phyloP scores from a whole-genome alignment of 1,139 yeast genomes.

The Blastobotrys ciferrii region DNA sequence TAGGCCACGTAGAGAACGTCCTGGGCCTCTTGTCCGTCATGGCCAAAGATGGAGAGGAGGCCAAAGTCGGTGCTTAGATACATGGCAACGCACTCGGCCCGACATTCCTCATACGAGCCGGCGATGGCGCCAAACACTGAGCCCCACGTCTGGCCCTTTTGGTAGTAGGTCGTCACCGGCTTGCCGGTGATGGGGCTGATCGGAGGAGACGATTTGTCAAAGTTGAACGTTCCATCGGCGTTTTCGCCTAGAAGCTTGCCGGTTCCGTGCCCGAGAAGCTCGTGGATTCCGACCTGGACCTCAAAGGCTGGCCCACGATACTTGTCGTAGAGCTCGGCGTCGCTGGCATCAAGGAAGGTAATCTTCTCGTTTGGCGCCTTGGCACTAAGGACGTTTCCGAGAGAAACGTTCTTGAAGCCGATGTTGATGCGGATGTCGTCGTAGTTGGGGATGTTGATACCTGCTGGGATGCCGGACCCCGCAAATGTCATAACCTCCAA shows the following conservation, averaged over 20 bases:
- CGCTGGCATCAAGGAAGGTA: slow-evolving; percentile 57
- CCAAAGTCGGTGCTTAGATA: slow-evolving; percentile 67
- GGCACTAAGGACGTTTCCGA: slow-evolving; percentile 81
- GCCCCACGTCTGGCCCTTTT: slow-evolving; percentile 86
- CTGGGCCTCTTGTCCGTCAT: slow-evolving; percentile 55
- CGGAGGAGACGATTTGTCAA: slow-evolving; percentile 61
- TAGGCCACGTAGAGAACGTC: slow-evolving; percentile 66
- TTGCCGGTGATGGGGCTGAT: slow-evolving; percentile 50
- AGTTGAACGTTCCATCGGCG: slow-evolving; percentile 64
- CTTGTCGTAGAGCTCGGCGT: slow-evolving; percentile 59
- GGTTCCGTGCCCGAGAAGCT: slow-evolving; percentile 87
- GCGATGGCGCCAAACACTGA: slow-evolving; percentile 77
- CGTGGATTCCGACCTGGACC: slow-evolving; percentile 91
- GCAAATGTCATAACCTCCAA: slow-evolving; percentile 87
- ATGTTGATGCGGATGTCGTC: slow-evolving; percentile 79
- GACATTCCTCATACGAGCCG: slow-evolving; percentile 87
- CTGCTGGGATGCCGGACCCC: slow-evolving; percentile 88
- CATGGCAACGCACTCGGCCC: slow-evolving; percentile 89
- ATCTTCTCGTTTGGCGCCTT: slow-evolving; percentile 68
- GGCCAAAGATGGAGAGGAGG: slow-evolving; percentile 71
- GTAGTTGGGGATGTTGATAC: slow-evolving; percentile 88
- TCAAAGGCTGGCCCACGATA: slow-evolving; percentile 83
- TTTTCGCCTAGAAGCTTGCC: slow-evolving; percentile 75
- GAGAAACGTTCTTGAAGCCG: slow-evolving; percentile 86
- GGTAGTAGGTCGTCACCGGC: slow-evolving; percentile 66